Base-by-base conservation (phyloP, 1,284 basidiomycete genomes). In the Rhodotorula sp. region DNA sequence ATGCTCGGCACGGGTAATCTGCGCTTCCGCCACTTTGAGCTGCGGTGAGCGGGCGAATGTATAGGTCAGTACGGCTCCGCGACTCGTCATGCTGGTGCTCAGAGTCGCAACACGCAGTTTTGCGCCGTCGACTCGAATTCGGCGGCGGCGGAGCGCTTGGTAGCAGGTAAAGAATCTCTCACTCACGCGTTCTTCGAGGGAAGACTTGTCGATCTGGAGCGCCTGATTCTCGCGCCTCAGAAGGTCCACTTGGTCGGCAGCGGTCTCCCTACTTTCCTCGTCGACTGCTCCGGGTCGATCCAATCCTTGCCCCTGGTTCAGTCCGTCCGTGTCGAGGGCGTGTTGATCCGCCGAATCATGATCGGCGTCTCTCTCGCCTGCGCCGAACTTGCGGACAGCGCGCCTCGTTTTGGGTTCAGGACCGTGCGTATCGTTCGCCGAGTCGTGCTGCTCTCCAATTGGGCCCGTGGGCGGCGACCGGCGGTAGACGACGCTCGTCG, bases 1-100 rank as follows among this genome's bases (percentile, higher is more conserved):
- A 8, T 49, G 22, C 56, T 69, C 42, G 20, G 71, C 62, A 42
- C 67, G 58, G 20, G 44, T n/a, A 3, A 53, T 55, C n/a, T 70
- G 53, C 26, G 37, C 26, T 58, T 76, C 69, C 3, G 62, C 55
- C 22, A 55, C 14, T 18, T 53, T 33, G 30, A 77, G 74, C 75
- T 76, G 66, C 15, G 8, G 14, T 4, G 29, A 55, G 8, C 3
- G 26, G 18, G 26, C 12, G 54, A 18, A 26, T 20, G 30, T 17
- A 6, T 26, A 14, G 20, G 22, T 33, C 30, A 60, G 26, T 12
- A 12, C 2, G 26, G 20, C 3, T 3, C 18, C 48, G 10, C 48
- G 48, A 2, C 48, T 2, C 18, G 48, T 49, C 37, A 42, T 12
- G 10, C 10, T 12, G 37, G 10, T 42, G 37, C 37, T 12, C 10